Evolutionary conservation across 768 basidiomycete species (phyloP).

Genomic region (Tephrocybe sp.): DNA sequence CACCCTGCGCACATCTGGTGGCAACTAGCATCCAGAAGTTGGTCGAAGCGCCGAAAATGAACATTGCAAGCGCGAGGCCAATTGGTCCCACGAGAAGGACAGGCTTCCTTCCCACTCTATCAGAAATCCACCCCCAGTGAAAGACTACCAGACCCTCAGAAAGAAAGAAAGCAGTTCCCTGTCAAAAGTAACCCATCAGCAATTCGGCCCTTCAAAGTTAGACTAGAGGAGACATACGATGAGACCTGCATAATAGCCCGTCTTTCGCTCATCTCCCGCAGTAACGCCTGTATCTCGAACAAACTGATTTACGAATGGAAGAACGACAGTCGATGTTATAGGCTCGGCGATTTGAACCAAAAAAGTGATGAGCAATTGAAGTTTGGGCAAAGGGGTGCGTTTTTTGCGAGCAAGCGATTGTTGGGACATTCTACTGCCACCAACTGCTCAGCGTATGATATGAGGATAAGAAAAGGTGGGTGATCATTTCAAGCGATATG

Average conservation of each 20-base stretch:
- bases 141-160: constrained; percentile 31
- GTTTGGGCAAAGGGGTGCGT: constrained; percentile 37
- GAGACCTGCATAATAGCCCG: constrained; percentile 48
- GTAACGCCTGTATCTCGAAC: constrained; percentile 44
- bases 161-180: constrained; percentile 37
- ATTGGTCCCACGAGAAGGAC: constrained; percentile 32
- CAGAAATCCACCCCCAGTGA: constrained; percentile 34
- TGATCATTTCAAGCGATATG: no score
- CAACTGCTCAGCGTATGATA: no score
- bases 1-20: constrained; percentile 15
- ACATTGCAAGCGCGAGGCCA: constrained; percentile 29
- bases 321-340: constrained; percentile 41
- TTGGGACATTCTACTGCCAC: background rate
- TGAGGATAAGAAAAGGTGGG: no score
- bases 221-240: constrained; percentile 31
- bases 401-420: background rate
- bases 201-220: background rate
- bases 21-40: constrained; percentile 20
- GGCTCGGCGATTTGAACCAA: constrained; percentile 44
- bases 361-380: constrained; percentile 36
- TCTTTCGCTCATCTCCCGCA: constrained; percentile 40
- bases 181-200: background rate
- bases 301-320: constrained; percentile 46
- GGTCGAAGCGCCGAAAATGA: constrained; percentile 33
- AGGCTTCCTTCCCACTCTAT: constrained; percentile 32